Evolutionary conservation across 2,329 filamentous ascomycete species (phyloP), one percentile per base, ranked within the genome.

Genomic region (Talaromyces sp.): DNA sequence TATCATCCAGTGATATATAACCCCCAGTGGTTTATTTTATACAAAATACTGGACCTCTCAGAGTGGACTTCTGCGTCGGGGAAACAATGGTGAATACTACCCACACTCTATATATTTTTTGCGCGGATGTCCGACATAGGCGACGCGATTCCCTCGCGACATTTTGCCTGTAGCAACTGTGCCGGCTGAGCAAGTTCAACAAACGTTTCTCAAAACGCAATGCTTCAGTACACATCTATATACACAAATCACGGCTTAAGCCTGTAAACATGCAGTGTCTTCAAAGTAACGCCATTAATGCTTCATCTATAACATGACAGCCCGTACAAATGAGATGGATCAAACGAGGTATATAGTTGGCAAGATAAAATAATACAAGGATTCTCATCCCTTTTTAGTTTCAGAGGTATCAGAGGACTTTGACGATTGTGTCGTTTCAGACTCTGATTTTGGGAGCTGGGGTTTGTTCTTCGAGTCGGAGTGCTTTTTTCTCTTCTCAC

Each of bases 401-500:
- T 52, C 26, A 17, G 49, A 29, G 10, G 24, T 10, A 1, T 17
- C 17, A n/a, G 49, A 52, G 24, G 26, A 52, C 17, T n/a, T 3
- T 17, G 27, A 52, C 17, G 49, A 52, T n/a, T 52, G 26, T n/a
- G 17, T 14, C 26, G 49, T 52, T n/a, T 52, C 17, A 17, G 24
- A 19, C 13, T 21, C 26, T 52, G 49, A 29, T n/a, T n/a, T 29
- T 10, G 49, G 3, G 7, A 6, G 13, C 13, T 29, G 8, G 11
- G n/a, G 3, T 29, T 9, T 38, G 27, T 69, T 68, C 57, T 74
- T 75, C 1, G 75, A 71, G 46, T 74, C 71, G 57, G 64, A 72
- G 66, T 79, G 89, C 73, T 91, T 91, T 64, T 78, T 78, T 63
- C 87, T 79, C 81, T 99, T 99, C 73, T 98, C 95, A 50, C 83